Conservation (phyloP, 257 asterid species). For the Nicotiana undulata region DNA sequence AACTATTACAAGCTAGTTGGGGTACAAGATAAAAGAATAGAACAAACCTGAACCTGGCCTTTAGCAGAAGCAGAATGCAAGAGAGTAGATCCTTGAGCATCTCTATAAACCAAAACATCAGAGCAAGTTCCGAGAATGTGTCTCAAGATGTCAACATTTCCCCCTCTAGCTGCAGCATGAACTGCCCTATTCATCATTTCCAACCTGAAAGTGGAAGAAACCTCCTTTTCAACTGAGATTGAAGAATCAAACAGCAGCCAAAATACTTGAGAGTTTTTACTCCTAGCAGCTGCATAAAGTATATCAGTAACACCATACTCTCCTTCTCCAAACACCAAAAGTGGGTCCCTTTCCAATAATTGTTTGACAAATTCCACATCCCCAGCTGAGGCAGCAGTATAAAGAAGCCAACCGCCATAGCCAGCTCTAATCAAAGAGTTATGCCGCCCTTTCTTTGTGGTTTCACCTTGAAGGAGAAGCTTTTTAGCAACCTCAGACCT, state of each 20-base stretch:
- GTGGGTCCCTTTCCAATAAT: conserved; percentile 55
- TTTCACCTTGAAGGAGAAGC: conserved; percentile 55
- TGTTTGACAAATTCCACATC: conserved; percentile 53
- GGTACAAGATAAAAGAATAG: background rate
- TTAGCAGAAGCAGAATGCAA: conserved; percentile 74
- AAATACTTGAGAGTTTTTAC: conserved; percentile 52
- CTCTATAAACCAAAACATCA: conserved; percentile 60
- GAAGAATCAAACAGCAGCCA: conserved; percentile 45
- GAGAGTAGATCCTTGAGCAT: conserved; percentile 63
- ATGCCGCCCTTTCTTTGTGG: conserved; percentile 36
- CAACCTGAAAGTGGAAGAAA: conserved; percentile 29
- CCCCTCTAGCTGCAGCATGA: conserved; percentile 91
- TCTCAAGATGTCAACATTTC: conserved; percentile 49
- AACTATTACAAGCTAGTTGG: background rate
- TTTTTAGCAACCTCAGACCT: conserved; percentile 58
- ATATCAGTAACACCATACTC: conserved; percentile 87
- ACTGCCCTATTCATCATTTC: conserved; percentile 70
- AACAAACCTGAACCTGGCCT: conserved; percentile 73
- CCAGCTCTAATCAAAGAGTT: conserved; percentile 80
- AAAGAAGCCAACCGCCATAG: conserved; percentile 95
- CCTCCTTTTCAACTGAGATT: conserved; percentile 23
- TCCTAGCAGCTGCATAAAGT: conserved; percentile 76
- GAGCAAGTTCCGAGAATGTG: conserved; percentile 48
- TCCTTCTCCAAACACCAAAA: conserved; percentile 88
- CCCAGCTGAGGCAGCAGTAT: conserved; percentile 89